Base-by-base conservation (phyloP, 768 basidiomycete genomes). In the Clavaria fumosa region DNA sequence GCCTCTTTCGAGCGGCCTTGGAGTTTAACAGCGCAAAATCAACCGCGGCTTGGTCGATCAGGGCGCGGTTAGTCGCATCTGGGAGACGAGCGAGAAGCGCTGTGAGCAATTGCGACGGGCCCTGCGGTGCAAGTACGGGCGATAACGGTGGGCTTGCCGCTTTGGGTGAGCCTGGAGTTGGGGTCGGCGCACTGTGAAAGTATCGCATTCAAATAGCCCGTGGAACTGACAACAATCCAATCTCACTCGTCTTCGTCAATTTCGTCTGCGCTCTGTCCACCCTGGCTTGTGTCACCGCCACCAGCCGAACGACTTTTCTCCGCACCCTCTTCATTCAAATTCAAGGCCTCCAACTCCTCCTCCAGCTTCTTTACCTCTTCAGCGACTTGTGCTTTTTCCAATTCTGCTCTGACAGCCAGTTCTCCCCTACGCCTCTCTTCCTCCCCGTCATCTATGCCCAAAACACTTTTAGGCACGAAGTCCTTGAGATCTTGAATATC, bases 21-120 rank as follows among this genome's bases (percentile, higher is more conserved):
- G 89, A 91, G 52, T 97, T 99, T 40, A 99, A 63, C 50, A 91
- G 88, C 0, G 89, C 86, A 54, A 99, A 99, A 44, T 99, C 93
- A 26, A 96, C 74, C 0, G 90, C 90, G 20, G 81, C 79, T 57
- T 93, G 86, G 53, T 99, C 95, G 40, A 97, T 83, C 42, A 88
- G 55, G 2, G 72, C 69, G 11, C 85, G 74, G 50, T 89, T 96
- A 9, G 84, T 91, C n/a, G 85, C 83, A 53, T 99, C 93, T 0
- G 93, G 84, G 7, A 99, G 66, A 20, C 90, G 81, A 23, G 82
- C 77, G 26, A 99, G 75, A 14, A 99, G 64, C 7, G 86, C 83
- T 3, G 84, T 89, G 33, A 99, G 70, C 26, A 96, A 69, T 43
- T 96, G 90, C 0, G 89, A 86, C 5, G 95, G 93, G 4, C 91